phyloP scores from a whole-genome alignment of 164 flowering plant species.

The Chloranthus sessilifolius region DNA sequence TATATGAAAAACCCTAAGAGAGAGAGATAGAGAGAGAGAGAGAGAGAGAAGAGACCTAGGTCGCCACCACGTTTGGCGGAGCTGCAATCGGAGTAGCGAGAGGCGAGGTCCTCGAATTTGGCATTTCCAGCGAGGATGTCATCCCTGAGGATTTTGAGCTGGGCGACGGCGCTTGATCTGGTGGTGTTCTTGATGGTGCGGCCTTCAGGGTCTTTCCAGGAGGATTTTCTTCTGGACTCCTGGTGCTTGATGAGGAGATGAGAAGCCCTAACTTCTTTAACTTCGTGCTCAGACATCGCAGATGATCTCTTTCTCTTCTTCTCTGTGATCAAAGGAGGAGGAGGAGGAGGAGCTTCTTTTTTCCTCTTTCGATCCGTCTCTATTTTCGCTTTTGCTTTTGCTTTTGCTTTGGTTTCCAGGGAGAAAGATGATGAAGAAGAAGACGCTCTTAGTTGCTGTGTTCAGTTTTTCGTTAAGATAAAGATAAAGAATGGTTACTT shows the following conservation, averaged over 20 bases:
- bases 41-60: constrained; percentile 47
- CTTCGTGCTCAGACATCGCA: constrained; percentile 26
- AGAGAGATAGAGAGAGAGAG: too few species aligned
- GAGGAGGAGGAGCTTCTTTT: constrained; percentile 19
- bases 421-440: too few species aligned
- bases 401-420: too few species aligned
- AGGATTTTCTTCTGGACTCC: constrained; percentile 82
- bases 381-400: too few species aligned
- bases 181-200: constrained; percentile 56
- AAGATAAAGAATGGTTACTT: too few species aligned
- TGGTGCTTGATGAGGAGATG: constrained; percentile 84
- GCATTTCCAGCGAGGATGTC: constrained; percentile 70
- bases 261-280: constrained; percentile 39
- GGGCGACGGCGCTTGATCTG: constrained; percentile 63
- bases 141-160: constrained; percentile 57
- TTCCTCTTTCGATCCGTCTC: constrained; percentile 59
- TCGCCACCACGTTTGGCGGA: constrained; percentile 99
- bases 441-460: too few species aligned
- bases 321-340: constrained; percentile 32
- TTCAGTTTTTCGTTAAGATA: too few species aligned
- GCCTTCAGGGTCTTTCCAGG: constrained; percentile 98
- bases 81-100: constrained; percentile 78
- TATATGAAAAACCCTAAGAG: too few species aligned
- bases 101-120: constrained; percentile 68
- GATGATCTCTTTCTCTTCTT: constrained; percentile 28